Conservation (phyloP, 1,139 yeast genomes). For the Magnusiomyces paraingens region DNA sequence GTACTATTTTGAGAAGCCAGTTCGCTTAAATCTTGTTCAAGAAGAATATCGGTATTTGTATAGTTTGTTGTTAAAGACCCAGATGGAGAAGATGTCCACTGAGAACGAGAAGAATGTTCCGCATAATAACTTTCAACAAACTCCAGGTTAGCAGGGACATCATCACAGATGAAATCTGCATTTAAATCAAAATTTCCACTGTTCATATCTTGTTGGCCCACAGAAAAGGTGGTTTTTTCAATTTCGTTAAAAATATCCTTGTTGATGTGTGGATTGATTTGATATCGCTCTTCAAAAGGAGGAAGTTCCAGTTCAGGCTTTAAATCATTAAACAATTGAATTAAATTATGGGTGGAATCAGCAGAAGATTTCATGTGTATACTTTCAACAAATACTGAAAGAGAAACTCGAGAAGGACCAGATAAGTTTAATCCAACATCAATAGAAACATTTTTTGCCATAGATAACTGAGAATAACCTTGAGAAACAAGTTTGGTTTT, state of each 20-base stretch:
- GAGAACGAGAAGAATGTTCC: conserved; percentile 18
- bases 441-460: conserved; percentile 10
- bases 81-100: conserved; percentile 21
- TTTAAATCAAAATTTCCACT: conserved; percentile 9
- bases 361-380: conserved; percentile 53
- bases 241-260: conserved; percentile 43
- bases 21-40: conserved; percentile 33
- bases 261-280: conserved; percentile 15
- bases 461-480: conserved; percentile 18
- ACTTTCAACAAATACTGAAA: conserved; percentile 1
- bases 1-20: conserved; percentile 21
- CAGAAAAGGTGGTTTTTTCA: conserved; percentile 4
- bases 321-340: conserved; percentile 63
- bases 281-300: conserved; percentile 38
- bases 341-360: conserved; percentile 69
- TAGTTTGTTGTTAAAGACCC: conserved; percentile 19
- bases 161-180: conserved; percentile 25
- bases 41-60: conserved; percentile 29
- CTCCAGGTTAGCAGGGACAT: conserved; percentile 28
- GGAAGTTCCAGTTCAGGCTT: conserved; percentile 50
- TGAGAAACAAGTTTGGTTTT: background rate
- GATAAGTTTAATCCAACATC: background rate
- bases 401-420: background rate
- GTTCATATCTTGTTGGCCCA: background rate
- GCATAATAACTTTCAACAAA: conserved; percentile 38